Evolutionary conservation across 257 asterid genomes (phyloP).

Genomic region (Petunia axillaris): DNA sequence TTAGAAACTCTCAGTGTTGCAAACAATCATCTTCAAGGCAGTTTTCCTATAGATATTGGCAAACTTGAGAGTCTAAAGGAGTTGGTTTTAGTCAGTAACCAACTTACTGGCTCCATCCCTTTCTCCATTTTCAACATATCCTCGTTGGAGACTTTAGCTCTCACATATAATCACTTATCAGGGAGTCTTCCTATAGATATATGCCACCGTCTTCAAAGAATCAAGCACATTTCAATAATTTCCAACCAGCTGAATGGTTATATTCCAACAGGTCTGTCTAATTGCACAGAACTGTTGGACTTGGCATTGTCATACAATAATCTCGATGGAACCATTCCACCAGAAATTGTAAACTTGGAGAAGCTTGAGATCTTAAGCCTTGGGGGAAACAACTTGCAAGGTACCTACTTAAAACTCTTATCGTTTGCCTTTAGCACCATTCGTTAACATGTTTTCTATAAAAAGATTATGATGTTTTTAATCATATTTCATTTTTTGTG

Average conservation of each 20-base stretch:
- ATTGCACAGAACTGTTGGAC: not conserved
- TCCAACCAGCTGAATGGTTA: not conserved
- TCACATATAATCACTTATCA: not conserved
- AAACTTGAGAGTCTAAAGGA: slow-evolving; percentile 30
- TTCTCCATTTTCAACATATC: slow-evolving; percentile 13
- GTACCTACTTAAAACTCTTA: not conserved
- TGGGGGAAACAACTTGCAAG: slow-evolving; percentile 24
- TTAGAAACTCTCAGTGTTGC: no score
- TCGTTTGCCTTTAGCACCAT: not conserved
- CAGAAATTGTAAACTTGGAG: slow-evolving; percentile 24
- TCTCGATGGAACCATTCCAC: slow-evolving; percentile 31
- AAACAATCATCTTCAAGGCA: no score
- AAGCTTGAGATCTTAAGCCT: slow-evolving; percentile 23
- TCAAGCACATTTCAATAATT: not conserved
- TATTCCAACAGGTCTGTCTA: not conserved
- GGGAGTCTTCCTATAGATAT: slow-evolving; percentile 31
- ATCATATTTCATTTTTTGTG: not conserved
- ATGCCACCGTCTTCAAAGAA: not conserved
- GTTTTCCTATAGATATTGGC: slow-evolving; percentile 22
- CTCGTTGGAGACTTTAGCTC: not conserved
- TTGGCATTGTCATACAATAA: slow-evolving; percentile 23
- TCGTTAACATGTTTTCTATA: not conserved
- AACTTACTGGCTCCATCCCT: slow-evolving; percentile 37
- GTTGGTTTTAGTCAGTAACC: slow-evolving; percentile 34
- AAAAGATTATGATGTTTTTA: not conserved